These are phyloP conservation scores for Thielaviopsis punctulata DNA, from an alignment of 2,329 filamentous ascomycete species.

Conservation along the genomic window DNA sequence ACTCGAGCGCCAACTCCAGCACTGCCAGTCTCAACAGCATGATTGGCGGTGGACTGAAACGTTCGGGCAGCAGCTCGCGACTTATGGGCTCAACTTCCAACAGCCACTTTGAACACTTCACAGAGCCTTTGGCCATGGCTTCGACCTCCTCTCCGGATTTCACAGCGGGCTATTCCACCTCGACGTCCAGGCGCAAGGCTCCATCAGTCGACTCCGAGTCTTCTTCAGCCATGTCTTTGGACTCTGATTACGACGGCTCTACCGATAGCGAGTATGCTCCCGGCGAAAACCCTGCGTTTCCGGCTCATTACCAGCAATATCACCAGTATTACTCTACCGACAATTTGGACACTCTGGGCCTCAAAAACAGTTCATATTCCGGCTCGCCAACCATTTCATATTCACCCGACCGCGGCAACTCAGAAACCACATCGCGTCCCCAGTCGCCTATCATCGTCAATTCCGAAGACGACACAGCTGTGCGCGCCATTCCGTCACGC, in stretches of 20 bases:
- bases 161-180: neutral
- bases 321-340: conserved; percentile 29
- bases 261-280: conserved; percentile 22
- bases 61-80: conserved; percentile 5
- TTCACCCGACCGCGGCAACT: conserved; percentile 34
- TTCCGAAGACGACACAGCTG: conserved; percentile 63
- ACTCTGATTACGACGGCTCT: conserved; percentile 35
- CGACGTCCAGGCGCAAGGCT: conserved; percentile 2
- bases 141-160: neutral
- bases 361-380: conserved; percentile 31
- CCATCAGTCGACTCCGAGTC: conserved; percentile 23
- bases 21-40: neutral
- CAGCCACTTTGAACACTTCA: conserved; percentile 7
- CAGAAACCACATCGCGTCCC: conserved; percentile 34
- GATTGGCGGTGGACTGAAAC: conserved; percentile 8
- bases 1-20: neutral
- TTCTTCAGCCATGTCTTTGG: conserved; percentile 41
- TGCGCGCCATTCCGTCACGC: conserved; percentile 57
- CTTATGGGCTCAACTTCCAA: conserved; percentile 6
- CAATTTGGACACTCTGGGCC: conserved; percentile 33
- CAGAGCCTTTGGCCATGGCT: neutral
- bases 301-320: conserved; percentile 28
- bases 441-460: conserved; percentile 28
- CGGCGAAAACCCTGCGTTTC: conserved; percentile 29
- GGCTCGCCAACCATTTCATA: conserved; percentile 21